These are phyloP conservation scores for Apostasia shenzhenica DNA, from an alignment of 106 monocot species.

Conservation along the genomic window DNA sequence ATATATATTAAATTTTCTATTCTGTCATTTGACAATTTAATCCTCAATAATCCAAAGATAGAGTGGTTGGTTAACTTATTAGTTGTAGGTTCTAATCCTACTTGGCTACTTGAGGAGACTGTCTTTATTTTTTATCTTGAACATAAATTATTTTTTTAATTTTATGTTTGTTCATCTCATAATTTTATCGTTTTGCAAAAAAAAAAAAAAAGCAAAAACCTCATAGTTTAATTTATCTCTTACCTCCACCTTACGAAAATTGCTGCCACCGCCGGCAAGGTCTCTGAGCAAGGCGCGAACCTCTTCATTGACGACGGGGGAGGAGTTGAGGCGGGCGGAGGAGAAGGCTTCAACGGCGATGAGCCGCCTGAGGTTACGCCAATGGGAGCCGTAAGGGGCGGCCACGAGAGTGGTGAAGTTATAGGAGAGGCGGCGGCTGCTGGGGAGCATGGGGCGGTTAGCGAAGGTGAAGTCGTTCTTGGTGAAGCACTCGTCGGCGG, in stretches of 20 bases:
- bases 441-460: constrained; percentile 30
- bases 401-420: constrained; percentile 24
- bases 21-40: too few species aligned
- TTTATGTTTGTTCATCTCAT: too few species aligned
- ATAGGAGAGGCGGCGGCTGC: constrained; percentile 15
- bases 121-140: too few species aligned
- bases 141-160: too few species aligned
- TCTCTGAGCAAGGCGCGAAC: constrained; percentile 4
- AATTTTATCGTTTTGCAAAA: too few species aligned
- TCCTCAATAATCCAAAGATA: too few species aligned
- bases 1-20: too few species aligned
- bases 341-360: constrained; percentile 30
- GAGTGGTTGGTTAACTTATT: too few species aligned
- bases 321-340: constrained; percentile 15
- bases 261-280: constrained; percentile 1
- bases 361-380: constrained; percentile 47
- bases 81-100: too few species aligned
- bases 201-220: too few species aligned
- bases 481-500: constrained; percentile 44
- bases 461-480: constrained; percentile 53
- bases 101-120: too few species aligned
- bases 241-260: constrained; percentile 13
- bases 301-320: constrained; percentile 15
- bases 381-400: constrained; percentile 28
- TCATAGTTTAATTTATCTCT: not conserved